Evolutionary conservation across 1,284 basidiomycete genomes (phyloP).

Genomic region (Ganoderma meredithae): DNA sequence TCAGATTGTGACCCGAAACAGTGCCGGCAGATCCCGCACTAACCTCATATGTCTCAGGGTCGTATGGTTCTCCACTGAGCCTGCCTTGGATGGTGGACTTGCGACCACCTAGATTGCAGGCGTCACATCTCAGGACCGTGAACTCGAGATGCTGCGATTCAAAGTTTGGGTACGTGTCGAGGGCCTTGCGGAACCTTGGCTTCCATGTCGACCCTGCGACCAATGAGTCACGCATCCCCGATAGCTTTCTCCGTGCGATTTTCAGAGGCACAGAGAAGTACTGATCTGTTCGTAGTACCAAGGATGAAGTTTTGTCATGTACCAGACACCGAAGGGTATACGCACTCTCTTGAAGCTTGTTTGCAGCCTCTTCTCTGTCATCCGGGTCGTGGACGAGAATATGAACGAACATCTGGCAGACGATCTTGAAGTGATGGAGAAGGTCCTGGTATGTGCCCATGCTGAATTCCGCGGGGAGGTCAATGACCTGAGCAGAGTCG

Average conservation of each 20-base stretch:
- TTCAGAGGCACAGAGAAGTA: conserved; percentile 77
- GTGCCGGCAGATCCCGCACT: conserved; percentile 4
- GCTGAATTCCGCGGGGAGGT: conserved; percentile 79
- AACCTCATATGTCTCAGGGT: conserved; percentile 65
- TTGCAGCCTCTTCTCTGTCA: conserved; percentile 62
- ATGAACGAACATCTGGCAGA: conserved; percentile 87
- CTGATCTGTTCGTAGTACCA: conserved; percentile 47
- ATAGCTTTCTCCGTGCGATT: conserved; percentile 69
- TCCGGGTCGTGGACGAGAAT: conserved; percentile 67
- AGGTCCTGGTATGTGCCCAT: conserved; percentile 79
- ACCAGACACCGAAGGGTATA: too few relatives aligned
- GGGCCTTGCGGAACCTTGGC: conserved; percentile 65
- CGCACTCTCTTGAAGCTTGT: conserved; percentile 1
- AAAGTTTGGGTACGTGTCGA: conserved; percentile 75
- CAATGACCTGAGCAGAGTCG: conserved; percentile 49
- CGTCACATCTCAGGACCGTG: conserved; percentile 73
- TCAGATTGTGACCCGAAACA: background rate
- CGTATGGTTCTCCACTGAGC: conserved; percentile 66
- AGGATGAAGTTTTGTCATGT: background rate
- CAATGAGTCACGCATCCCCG: conserved; percentile 71
- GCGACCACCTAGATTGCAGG: conserved; percentile 77
- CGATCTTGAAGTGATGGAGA: conserved; percentile 80
- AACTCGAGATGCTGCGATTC: conserved; percentile 60
- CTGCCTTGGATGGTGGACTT: conserved; percentile 66
- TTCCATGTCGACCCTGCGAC: conserved; percentile 85